These are phyloP conservation scores for Pilatotrama ljubarskyi DNA, from an alignment of 768 basidiomycete species.

Conservation along the genomic window DNA sequence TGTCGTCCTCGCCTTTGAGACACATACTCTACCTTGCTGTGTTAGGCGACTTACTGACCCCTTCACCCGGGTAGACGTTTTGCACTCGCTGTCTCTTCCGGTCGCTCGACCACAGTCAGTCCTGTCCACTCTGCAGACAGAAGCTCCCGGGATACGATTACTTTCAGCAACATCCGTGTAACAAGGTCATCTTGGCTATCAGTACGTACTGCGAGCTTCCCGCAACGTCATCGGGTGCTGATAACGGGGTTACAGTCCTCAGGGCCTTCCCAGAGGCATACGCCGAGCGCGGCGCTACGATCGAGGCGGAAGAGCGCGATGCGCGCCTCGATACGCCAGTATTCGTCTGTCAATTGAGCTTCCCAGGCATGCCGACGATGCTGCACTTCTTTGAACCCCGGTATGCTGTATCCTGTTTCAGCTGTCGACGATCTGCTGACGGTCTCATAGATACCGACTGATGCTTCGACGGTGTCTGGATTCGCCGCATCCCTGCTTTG, in stretches of 20 bases:
- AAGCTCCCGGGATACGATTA: slow-evolving; percentile 72
- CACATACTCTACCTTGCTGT: neutral
- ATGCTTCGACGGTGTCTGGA: slow-evolving; percentile 97
- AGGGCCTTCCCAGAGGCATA: slow-evolving; percentile 68
- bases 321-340: slow-evolving; percentile 85
- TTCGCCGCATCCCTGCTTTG: slow-evolving; percentile 74
- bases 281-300: slow-evolving; percentile 59
- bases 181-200: slow-evolving; percentile 69
- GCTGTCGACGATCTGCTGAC: neutral
- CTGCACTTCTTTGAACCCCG: slow-evolving; percentile 94
- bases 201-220: slow-evolving; percentile 39
- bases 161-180: slow-evolving; percentile 79
- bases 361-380: slow-evolving; percentile 87
- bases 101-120: slow-evolving; percentile 78
- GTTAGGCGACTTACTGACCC: neutral
- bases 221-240: slow-evolving; percentile 6
- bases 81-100: slow-evolving; percentile 88
- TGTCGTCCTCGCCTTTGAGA: neutral
- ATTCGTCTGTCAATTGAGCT: slow-evolving; percentile 86
- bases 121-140: slow-evolving; percentile 87
- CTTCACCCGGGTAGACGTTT: slow-evolving; percentile 64
- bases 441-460: slow-evolving; percentile 67
- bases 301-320: slow-evolving; percentile 77
- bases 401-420: slow-evolving; percentile 30
- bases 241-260: slow-evolving; percentile 46